Percentiles rank a stretch among this genome's conserved stretches.
phyloP scores from a whole-genome alignment of 1,284 basidiomycete genomes.

The Ustilago shanxiensis region DNA sequence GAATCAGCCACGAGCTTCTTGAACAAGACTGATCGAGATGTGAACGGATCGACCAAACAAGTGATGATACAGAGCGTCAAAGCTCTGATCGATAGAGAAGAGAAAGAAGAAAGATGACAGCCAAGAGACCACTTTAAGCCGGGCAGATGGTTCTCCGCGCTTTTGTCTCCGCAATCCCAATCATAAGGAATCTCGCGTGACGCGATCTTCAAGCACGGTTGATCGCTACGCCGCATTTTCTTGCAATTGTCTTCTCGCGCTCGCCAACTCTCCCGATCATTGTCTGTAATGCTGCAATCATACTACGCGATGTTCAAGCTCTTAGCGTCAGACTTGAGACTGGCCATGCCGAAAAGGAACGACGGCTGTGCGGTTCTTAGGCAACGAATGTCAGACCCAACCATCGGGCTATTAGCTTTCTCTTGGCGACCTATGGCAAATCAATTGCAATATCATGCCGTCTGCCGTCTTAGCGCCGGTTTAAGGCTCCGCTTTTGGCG shows the following conservation, averaged over 20 bases:
- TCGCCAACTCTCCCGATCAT: no score
- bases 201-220: neutral
- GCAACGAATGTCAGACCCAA: neutral
- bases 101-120: neutral
- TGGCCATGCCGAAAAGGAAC: no score
- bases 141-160: neutral
- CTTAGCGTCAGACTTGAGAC: no score
- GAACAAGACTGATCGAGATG: neutral
- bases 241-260: no score
- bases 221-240: no score
- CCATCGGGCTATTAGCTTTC: neutral
- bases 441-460: neutral
- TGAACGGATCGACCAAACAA: neutral
- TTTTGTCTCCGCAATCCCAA: slow-evolving; percentile 2
- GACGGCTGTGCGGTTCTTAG: no score
- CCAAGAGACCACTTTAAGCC: neutral
- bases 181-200: neutral
- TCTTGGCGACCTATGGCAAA: neutral
- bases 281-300: no score
- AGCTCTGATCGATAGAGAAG: neutral
- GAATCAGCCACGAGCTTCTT: no score
- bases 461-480: neutral
- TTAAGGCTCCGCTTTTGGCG: slow-evolving; percentile 3
- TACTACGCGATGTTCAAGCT: no score
- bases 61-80: neutral